These are phyloP conservation scores for Brassica carinata DNA, from an alignment of 345 rosid species.

Conservation along the genomic window DNA sequence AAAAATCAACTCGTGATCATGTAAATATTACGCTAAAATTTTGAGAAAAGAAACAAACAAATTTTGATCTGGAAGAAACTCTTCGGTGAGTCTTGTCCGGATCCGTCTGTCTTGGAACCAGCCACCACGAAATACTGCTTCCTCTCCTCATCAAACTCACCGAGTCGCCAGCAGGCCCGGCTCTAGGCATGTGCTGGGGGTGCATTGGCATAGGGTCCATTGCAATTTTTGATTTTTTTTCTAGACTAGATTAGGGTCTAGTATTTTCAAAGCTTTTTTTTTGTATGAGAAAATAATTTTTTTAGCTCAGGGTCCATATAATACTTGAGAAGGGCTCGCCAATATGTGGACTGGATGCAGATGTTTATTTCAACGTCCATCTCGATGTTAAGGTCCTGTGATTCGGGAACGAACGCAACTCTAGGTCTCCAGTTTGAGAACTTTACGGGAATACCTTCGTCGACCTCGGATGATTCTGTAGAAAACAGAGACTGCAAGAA, in stretches of 20 bases:
- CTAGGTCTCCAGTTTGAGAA: constrained; percentile 25
- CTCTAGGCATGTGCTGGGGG: no score
- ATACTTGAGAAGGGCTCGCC: no score
- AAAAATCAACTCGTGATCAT: neutral
- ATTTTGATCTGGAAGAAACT: constrained; percentile 68
- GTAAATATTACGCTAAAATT: neutral
- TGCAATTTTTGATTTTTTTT: no score
- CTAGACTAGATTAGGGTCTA: no score
- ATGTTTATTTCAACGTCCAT: neutral
- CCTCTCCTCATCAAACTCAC: neutral
- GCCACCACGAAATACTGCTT: constrained; percentile 27
- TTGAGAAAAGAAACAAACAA: neutral
- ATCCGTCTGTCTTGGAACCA: constrained; percentile 22
- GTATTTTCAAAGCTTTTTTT: no score
- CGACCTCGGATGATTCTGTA: neutral
- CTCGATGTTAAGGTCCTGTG: constrained; percentile 8
- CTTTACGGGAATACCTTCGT: neutral
- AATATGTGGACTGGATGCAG: constrained; percentile 15
- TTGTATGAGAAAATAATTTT: no score
- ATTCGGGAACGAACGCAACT: constrained; percentile 9
- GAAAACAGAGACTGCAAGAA: no score
- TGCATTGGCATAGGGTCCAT: no score
- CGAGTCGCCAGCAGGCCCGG: constrained; percentile 19
- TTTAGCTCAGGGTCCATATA: no score
- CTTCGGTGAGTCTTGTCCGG: constrained; percentile 35